Conservation (phyloP, 768 basidiomycete genomes). For the Tulasnella sp. region DNA sequence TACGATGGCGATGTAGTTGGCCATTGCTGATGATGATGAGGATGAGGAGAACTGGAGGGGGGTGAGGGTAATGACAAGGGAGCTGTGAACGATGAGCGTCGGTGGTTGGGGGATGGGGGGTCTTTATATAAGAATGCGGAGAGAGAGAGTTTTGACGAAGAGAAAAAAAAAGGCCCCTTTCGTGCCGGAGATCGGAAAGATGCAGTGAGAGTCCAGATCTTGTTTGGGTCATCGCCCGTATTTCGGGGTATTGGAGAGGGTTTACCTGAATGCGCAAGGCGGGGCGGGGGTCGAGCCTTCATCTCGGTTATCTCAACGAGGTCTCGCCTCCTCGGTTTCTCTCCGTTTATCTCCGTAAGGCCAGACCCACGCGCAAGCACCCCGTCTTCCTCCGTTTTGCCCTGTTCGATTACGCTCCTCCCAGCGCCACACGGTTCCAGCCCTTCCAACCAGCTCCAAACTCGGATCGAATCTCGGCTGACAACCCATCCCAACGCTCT, state of each 20-base stretch:
- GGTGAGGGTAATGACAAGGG: neutral
- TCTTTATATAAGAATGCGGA: neutral
- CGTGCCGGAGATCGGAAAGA: neutral
- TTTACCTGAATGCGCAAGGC: constrained; percentile 2
- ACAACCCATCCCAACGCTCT: neutral
- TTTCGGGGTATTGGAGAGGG: neutral
- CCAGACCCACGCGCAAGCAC: neutral
- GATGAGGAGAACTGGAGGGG: neutral
- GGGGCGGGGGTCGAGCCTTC: constrained; percentile 10
- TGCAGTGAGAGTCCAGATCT: neutral
- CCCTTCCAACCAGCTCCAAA: neutral
- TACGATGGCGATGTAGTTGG: constrained; percentile 4
- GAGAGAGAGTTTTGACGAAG: neutral
- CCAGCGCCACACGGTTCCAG: constrained; percentile 9
- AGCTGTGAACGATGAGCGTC: neutral
- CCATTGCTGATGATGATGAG: neutral
- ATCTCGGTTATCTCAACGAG: neutral
- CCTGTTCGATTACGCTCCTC: neutral
- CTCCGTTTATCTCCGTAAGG: constrained; percentile 10
- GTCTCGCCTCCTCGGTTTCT: neutral
- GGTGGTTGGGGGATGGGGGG: neutral
- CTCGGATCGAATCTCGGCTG: neutral
- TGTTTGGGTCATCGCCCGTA: neutral
- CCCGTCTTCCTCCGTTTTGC: neutral
- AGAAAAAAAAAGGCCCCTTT: neutral